Evolutionary conservation across 2,329 filamentous ascomycete species (phyloP).

Genomic region (Calonectria pteridis): DNA sequence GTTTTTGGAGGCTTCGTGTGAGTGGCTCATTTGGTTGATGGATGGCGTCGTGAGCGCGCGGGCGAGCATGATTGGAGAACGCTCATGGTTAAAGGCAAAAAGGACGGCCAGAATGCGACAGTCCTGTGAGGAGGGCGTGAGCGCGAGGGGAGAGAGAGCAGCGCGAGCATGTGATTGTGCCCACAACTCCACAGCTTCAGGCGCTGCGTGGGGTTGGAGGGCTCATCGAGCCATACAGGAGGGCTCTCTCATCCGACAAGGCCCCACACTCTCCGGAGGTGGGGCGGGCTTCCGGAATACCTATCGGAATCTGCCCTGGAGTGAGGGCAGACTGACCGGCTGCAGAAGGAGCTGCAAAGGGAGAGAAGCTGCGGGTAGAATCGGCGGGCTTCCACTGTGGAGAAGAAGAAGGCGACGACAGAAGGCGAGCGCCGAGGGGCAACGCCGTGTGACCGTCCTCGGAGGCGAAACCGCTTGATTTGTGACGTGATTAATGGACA

Average conservation of each 20-base stretch:
- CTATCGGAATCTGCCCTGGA: conserved; percentile 44
- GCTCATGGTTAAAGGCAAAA: background rate
- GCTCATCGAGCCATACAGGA: conserved; percentile 27
- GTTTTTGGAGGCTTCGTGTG: background rate
- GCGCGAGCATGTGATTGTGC: conserved; percentile 27
- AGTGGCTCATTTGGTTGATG: background rate
- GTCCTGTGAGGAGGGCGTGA: conserved; percentile 2
- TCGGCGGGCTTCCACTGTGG: conserved; percentile 25
- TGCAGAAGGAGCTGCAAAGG: conserved; percentile 38
- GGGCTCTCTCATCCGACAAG: conserved; percentile 13
- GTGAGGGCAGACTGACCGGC: conserved; percentile 39
- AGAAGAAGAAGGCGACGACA: background rate
- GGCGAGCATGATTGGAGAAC: conserved; percentile 14
- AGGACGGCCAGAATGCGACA: background rate
- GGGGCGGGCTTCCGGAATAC: conserved; percentile 35
- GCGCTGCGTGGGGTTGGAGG: conserved; percentile 21
- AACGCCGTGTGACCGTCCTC: background rate
- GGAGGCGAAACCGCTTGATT: background rate
- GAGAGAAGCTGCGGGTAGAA: conserved; percentile 35
- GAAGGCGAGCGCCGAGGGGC: background rate
- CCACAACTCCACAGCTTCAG: conserved; percentile 11
- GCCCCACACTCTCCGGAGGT: conserved; percentile 37
- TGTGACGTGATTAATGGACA: background rate
- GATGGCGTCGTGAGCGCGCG: conserved; percentile 8
- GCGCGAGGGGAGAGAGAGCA: conserved; percentile 1